Conservation (phyloP, 2,329 filamentous ascomycete species). For the Paecilomyces fulvus region DNA sequence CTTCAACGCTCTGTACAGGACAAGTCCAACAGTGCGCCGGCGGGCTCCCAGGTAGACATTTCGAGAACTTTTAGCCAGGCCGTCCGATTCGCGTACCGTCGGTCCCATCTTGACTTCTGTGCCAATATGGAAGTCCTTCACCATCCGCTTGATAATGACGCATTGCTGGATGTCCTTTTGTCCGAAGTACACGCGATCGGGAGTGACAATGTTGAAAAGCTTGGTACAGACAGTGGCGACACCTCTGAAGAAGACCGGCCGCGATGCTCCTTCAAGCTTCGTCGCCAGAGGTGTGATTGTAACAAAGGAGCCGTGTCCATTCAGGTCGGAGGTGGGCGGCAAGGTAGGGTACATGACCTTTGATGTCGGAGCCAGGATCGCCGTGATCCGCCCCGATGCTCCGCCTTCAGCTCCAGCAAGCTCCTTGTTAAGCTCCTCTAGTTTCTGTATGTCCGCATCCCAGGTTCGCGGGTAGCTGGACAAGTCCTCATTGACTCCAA, state of each 20-base stretch:
- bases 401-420: conserved; percentile 41
- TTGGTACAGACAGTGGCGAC: conserved; percentile 97
- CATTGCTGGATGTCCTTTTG: conserved; percentile 98
- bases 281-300: conserved; percentile 77
- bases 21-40: conserved; percentile 61
- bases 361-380: conserved; percentile 79
- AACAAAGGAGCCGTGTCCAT: conserved; percentile 79
- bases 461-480: conserved; percentile 85
- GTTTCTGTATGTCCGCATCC: conserved; percentile 61
- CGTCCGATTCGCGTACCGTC: conserved; percentile 70
- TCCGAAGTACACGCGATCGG: conserved; percentile 81
- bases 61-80: conserved; percentile 80
- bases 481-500: conserved; percentile 81
- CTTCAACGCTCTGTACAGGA: conserved; percentile 60
- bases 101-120: conserved; percentile 64
- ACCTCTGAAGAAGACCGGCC: conserved; percentile 92
- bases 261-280: conserved; percentile 71
- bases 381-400: conserved; percentile 45
- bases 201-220: conserved; percentile 72
- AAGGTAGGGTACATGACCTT: conserved; percentile 81
- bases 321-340: conserved; percentile 60
- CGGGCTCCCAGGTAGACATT: conserved; percentile 85
- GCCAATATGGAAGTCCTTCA: conserved; percentile 76
- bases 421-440: conserved; percentile 62
- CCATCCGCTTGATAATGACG: conserved; percentile 77